Evolutionary conservation across 2,329 filamentous ascomycete species (phyloP).

Genomic region (Emergomyces africanus): DNA sequence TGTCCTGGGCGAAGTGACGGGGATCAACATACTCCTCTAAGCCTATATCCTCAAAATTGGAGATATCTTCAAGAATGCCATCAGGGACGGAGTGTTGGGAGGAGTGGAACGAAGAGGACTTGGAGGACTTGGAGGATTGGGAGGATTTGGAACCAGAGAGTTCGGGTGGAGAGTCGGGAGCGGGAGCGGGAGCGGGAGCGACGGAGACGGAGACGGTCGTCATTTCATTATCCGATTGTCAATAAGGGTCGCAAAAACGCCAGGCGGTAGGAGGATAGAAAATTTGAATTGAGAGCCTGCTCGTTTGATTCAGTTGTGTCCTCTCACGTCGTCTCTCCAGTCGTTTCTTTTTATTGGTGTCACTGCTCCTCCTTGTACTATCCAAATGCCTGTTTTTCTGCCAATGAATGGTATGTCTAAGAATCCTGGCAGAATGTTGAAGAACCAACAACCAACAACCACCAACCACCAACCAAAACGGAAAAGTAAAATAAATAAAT

Average conservation of each 20-base stretch:
- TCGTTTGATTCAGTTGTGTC: neutral
- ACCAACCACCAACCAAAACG: neutral
- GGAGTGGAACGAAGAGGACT: constrained; percentile 78
- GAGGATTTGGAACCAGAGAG: constrained; percentile 79
- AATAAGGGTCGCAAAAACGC: neutral
- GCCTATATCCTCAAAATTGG: constrained; percentile 87
- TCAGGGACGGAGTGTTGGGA: constrained; percentile 58
- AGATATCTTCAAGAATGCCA: constrained; percentile 56
- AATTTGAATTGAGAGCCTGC: neutral
- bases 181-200: too few relatives aligned
- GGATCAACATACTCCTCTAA: constrained; percentile 49
- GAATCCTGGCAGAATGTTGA: neutral
- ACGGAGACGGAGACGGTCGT: constrained; percentile 34
- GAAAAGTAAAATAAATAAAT: too few relatives aligned
- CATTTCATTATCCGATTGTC: constrained; percentile 24
- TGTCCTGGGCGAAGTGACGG: neutral
- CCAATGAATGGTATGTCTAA: neutral
- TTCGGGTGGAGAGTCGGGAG: constrained; percentile 59
- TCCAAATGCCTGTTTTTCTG: neutral
- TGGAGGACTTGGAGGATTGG: constrained; percentile 85
- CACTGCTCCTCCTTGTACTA: neutral
- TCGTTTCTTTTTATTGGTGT: neutral
- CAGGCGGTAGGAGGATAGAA: neutral
- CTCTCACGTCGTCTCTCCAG: neutral
- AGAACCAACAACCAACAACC: too few relatives aligned